Base-by-base conservation (phyloP, 331 rosid genomes). In the Pyrus hybrid region DNA sequence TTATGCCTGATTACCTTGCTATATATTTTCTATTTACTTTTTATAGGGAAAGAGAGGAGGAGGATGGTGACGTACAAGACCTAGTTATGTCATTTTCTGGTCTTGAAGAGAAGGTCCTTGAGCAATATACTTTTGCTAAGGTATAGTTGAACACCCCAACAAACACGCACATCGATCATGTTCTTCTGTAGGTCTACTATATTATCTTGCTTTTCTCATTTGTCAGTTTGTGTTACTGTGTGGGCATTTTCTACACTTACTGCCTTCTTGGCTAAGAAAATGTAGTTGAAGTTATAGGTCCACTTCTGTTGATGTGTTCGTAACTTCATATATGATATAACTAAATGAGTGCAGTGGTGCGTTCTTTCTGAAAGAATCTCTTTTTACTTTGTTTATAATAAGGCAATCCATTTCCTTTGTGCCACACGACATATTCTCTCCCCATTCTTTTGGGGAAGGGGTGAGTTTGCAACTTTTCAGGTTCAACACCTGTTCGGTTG, bases 61-160 rank as follows among this genome's bases (percentile, higher is more conserved):
- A 83, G 63, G 90, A 83, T 81, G 85, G 86, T 80, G 99, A 95
- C 82, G 54, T 92, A 68, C 86, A 86, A 64, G 97, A 95, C 81
- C 89, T 92, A 70, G 86, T 79, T 21, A 82, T 74, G 80, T 85
- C 93, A 73, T 95, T 90, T 80, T 81, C 89, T 18, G 93, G 91
- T 35, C 96, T 95, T 75, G 99, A 89, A 83, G 97, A 88, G 82
- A 95, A 95, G 81, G 91, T 92, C 83, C 97, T 95, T 72, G 96
- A 91, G 82, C 97, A 90, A 63, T 92, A 92, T 78, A 95, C 99
- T 75, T 89, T 92, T 76, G 97, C 99, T 32, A 94, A 95, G 99
- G 99, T 95, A 94, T 54, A 54, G 68, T 56, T 53, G 33, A 69
- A 58, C 14, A 5, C 33, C 66, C 45, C 66, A 57, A 71, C 66